Evolutionary conservation across 257 asterid genomes (phyloP), one percentile per base, ranked within the genome.

Genomic region (Solanum bulbocastanum): DNA sequence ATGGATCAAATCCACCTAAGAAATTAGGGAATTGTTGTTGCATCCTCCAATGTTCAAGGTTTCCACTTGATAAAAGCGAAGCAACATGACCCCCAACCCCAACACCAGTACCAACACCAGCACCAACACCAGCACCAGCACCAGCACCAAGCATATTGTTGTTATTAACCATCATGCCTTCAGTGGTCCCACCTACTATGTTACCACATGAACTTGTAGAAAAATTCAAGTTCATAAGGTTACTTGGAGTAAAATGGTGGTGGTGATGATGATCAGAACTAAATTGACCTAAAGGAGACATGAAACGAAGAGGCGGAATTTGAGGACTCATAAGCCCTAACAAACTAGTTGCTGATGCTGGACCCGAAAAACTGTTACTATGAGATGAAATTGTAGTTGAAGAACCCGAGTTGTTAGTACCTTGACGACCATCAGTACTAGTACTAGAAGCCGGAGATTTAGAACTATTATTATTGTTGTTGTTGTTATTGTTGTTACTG

Each of bases 1-100:
- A 89, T 25, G 85, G 84, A 10, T 91, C 95, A 3, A 91, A 87
- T 12, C 92, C 89, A 10, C 91, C 93, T 36, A 94, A 15, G 23
- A 95, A 49, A 89, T 92, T 92, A 36, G 98, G 98, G 66, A 94
- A 96, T 40, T 94, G 98, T 84, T 81, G 85, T 32, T 49, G 85
- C 69, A 92, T 13, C 91, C 98, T 72, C 99, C 99, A 95, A 86
- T 90, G 95, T 91, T 96, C 98, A 81, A 90, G 85, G 40, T 91
- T 89, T 30, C 93, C 91, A 13, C 92, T 86, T 0, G 96, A 89
- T 16, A 92, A 76, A 66, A 92, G 88, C 0, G 94, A 91, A 18
- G 91, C 89, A 81, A 88, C 95, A 23, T 90, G 91, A 14, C 86
- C 86, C 15, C 91, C 49, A 7, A 44, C 89, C 2, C 90, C 91